phyloP scores from a whole-genome alignment of 306 rosid genomes.

The Lathyrus aphaca region DNA sequence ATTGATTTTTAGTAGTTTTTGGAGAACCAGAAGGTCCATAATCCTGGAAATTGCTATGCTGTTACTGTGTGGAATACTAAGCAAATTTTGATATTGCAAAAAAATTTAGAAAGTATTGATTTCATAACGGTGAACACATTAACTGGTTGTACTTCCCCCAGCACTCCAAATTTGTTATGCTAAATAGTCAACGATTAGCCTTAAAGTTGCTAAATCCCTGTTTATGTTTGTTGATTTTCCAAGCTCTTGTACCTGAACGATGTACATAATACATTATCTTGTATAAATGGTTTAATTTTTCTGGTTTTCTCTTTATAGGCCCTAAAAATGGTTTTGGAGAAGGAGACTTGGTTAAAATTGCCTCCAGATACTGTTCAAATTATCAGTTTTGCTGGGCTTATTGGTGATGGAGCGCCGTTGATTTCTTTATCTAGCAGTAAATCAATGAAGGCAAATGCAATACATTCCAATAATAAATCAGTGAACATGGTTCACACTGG shows the following conservation, averaged over 20 bases:
- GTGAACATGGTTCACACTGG: constrained; percentile 50
- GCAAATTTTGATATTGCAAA: constrained; percentile 23
- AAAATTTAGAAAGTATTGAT: constrained; percentile 25
- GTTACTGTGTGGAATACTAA: constrained; percentile 26
- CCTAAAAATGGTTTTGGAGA: constrained; percentile 94
- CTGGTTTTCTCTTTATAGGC: constrained; percentile 62
- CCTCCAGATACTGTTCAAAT: constrained; percentile 81
- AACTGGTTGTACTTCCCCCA: not conserved
- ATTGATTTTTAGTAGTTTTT: constrained; percentile 31
- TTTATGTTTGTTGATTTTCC: constrained; percentile 31
- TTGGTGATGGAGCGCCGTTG: constrained; percentile 96
- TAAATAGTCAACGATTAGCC: constrained; percentile 22
- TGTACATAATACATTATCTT: constrained; percentile 13
- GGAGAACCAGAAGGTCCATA: constrained; percentile 15
- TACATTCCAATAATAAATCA: constrained; percentile 58
- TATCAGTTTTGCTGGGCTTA: constrained; percentile 93
- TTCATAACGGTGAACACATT: constrained; percentile 16
- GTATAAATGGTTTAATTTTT: constrained; percentile 24
- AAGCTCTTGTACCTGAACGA: constrained; percentile 27
- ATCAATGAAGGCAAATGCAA: constrained; percentile 48
- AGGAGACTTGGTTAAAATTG: constrained; percentile 77
- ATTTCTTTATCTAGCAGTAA: constrained; percentile 61
- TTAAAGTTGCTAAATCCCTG: constrained; percentile 33
- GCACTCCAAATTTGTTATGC: constrained; percentile 24
- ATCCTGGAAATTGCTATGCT: constrained; percentile 5